Percentiles rank a stretch among this genome's conserved stretches.
Conservation (phyloP, 495 filamentous ascomycete genomes). For the Cercophora newfieldiana region DNA sequence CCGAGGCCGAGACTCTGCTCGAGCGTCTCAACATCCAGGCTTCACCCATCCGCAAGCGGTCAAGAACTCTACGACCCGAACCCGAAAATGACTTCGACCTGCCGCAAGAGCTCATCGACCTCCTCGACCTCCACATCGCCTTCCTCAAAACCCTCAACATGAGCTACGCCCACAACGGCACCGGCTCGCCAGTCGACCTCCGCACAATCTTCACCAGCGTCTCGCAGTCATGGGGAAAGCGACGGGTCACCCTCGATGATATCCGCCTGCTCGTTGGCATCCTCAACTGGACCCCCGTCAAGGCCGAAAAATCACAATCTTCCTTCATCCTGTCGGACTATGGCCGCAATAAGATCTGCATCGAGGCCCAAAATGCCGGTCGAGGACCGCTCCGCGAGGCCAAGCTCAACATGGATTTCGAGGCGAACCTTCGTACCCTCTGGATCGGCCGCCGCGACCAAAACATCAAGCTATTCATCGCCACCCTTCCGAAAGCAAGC, state of each 20-base stretch:
- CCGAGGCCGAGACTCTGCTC: conserved; percentile 36
- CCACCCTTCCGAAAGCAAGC: conserved; percentile 54
- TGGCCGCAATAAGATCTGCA: conserved; percentile 50
- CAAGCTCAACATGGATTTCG: conserved; percentile 55
- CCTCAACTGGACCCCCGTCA: conserved; percentile 32
- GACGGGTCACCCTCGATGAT: conserved; percentile 58
- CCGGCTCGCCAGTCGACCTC: conserved; percentile 58
- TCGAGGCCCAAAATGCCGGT: conserved; percentile 34
- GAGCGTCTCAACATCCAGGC: conserved; percentile 44
- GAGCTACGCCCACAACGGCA: conserved; percentile 66
- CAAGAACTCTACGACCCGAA: conserved; percentile 33
- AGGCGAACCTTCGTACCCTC: conserved; percentile 45
- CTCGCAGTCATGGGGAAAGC: conserved; percentile 61
- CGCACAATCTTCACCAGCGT: conserved; percentile 55
- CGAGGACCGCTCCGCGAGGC: conserved; percentile 56
- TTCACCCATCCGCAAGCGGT: conserved; percentile 35
- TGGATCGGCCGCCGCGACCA: conserved; percentile 43
- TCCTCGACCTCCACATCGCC: conserved; percentile 56
- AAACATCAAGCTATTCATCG: conserved; percentile 45
- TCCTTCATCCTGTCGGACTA: conserved; percentile 61
- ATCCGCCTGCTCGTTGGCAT: conserved; percentile 58
- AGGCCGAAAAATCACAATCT: conserved; percentile 19
- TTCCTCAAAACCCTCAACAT: conserved; percentile 60
- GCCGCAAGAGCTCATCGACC: conserved; percentile 55
- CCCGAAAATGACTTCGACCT: conserved; percentile 39